Evolutionary conservation across 163 green algal species (phyloP).

Genomic region (Prototheca cutis): DNA sequence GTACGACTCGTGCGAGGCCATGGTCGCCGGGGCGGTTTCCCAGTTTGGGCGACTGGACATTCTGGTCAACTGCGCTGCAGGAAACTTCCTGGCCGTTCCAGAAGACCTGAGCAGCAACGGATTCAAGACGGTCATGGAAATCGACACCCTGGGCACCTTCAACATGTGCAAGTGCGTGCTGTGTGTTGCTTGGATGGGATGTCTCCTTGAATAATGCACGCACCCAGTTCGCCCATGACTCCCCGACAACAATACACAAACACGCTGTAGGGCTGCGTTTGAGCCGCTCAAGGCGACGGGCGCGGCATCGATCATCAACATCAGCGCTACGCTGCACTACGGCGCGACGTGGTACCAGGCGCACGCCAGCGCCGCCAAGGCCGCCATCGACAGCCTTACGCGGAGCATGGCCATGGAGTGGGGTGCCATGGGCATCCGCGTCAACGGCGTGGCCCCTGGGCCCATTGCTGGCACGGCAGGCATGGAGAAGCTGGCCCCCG

Average conservation of each 20-base stretch:
- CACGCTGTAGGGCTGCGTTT: background rate
- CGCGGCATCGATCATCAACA: constrained; percentile 70
- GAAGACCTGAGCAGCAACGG: constrained; percentile 77
- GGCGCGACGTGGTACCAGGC: constrained; percentile 86
- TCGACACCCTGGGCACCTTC: constrained; percentile 90
- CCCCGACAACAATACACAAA: too few relatives aligned
- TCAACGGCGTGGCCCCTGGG: constrained; percentile 81
- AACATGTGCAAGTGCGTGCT: constrained; percentile 39
- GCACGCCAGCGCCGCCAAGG: constrained; percentile 44
- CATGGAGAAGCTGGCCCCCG: constrained; percentile 75
- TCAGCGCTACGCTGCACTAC: constrained; percentile 92
- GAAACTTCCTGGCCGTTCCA: constrained; percentile 85
- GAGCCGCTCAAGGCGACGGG: background rate
- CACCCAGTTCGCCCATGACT: too few relatives aligned
- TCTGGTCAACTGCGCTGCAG: constrained; percentile 90
- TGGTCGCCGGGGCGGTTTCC: constrained; percentile 23
- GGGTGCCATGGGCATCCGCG: constrained; percentile 74
- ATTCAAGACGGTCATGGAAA: constrained; percentile 93
- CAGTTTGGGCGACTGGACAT: constrained; percentile 67
- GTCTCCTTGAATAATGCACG: too few relatives aligned
- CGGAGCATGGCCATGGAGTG: constrained; percentile 86
- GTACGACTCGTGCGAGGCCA: constrained; percentile 52
- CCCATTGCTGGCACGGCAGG: constrained; percentile 78
- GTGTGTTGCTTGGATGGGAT: too few relatives aligned
- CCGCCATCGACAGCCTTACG: constrained; percentile 84